Conservation (phyloP, 805 yeast species). For the Nakazawaea wyomingensis region DNA sequence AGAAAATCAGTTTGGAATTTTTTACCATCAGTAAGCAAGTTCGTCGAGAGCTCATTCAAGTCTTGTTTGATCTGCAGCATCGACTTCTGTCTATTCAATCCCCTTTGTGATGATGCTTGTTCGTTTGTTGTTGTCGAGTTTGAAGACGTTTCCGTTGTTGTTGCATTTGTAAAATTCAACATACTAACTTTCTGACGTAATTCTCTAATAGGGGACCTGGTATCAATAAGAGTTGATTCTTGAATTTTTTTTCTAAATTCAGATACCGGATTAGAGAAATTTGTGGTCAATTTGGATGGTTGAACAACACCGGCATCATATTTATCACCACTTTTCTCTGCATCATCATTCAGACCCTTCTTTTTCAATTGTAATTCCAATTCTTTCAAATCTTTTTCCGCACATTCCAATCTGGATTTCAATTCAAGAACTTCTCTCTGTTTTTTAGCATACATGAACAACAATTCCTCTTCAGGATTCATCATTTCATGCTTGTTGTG, state of each 20-base stretch:
- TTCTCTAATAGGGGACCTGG: conserved; percentile 7
- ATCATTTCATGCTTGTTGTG: not conserved
- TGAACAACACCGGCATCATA: not conserved
- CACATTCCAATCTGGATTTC: conserved; percentile 35
- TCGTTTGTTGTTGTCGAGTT: not conserved
- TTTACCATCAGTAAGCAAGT: conserved; percentile 18
- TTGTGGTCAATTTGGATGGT: not conserved
- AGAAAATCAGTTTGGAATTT: conserved; percentile 20
- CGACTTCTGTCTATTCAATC: conserved; percentile 7
- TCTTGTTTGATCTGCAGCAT: conserved; percentile 12
- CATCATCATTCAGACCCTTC: not conserved
- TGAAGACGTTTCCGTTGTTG: not conserved
- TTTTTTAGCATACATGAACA: conserved; percentile 42
- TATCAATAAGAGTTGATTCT: not conserved
- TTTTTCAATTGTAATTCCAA: conserved; percentile 22
- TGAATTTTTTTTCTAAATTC: conserved; percentile 6
- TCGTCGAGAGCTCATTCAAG: conserved; percentile 20
- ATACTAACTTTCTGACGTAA: conserved; percentile 9
- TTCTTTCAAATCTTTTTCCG: conserved; percentile 32
- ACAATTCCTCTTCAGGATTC: conserved; percentile 18
- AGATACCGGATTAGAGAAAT: not conserved
- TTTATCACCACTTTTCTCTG: not conserved
- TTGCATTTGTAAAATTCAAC: conserved; percentile 2
- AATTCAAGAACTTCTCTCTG: conserved; percentile 48
- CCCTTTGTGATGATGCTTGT: not conserved